Base-by-base conservation (phyloP, 495 filamentous ascomycete genomes). In the Chaetomium fimeti region DNA sequence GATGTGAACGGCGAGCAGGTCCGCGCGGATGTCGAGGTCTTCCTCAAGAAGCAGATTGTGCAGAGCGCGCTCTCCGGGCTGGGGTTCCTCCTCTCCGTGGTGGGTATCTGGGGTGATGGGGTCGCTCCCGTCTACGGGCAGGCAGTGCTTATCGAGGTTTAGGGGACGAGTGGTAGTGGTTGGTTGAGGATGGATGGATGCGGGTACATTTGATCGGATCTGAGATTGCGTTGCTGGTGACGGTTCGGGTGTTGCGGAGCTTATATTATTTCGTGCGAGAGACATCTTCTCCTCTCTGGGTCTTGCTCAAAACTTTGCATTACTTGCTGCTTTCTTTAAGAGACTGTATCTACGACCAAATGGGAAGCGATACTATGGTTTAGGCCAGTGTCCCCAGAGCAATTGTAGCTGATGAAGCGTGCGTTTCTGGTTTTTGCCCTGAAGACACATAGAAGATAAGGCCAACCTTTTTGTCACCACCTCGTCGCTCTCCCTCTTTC, bases 61-160 rank as follows among this genome's bases (percentile, higher is more conserved):
- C 82, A 89, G 72, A 79, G 82, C 27, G 84, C 75, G 13, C 73
- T 93, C 29, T 81, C 84, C 28, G 88, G 88, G 2, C 15, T 88
- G 60, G 91, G 84, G 0, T 88, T 95, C 71, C 71, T 84, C 40
- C 87, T 96, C 79, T 86, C 85, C 5, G 84, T 96, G 47, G 82
- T 97, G 25, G 92, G 92, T 1, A 84, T 96, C 66, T 97, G 92
- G 92, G 92, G 92, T 2, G 92, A 97, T 80, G 88, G 88, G 22
- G 78, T 77, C 49, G 65, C 27, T 20, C 59, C 55, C 57, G 57
- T 69, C 22, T 68, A 64, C 57, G 55, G 40, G 15, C 56, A 51
- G 47, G 47, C 54, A 13, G 55, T 67, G 32, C 6, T 59, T 11
- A 47, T 62, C 42, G 60, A 64, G 38, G n/a, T 64, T 38, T 60